Conservation (phyloP, 2,329 filamentous ascomycete species). For the Tolypocladium album region DNA sequence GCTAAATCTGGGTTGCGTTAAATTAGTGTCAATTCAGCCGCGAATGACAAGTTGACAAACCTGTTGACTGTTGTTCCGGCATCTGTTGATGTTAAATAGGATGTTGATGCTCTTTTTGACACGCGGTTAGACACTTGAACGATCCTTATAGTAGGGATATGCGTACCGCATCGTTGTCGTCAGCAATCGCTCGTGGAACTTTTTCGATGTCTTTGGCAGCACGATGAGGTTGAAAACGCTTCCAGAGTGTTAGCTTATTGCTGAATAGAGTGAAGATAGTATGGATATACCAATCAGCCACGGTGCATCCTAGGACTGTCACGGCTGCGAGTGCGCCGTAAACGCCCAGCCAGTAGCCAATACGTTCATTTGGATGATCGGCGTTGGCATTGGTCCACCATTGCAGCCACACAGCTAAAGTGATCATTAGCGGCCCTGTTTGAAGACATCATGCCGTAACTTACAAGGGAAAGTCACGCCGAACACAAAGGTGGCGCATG, state of each 20-base stretch:
- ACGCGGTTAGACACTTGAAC: constrained; percentile 2
- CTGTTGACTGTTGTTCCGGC: constrained; percentile 22
- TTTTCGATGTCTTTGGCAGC: constrained; percentile 15
- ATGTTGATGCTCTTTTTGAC: constrained; percentile 10
- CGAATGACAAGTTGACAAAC: background rate
- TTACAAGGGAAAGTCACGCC: constrained; percentile 11
- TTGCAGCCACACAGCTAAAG: constrained; percentile 12
- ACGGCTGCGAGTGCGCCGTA: constrained; percentile 8
- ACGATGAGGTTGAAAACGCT: constrained; percentile 11
- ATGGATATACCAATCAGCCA: constrained; percentile 6
- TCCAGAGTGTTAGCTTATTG: background rate
- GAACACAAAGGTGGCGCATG: constrained; percentile 9
- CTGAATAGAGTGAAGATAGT: background rate
- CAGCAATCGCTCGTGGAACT: constrained; percentile 12
- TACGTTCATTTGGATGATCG: constrained; percentile 5
- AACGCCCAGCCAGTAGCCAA: constrained; percentile 11
- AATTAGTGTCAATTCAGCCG: background rate
- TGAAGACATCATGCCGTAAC: background rate
- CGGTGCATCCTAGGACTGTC: constrained; percentile 6
- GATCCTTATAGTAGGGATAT: too few relatives aligned
- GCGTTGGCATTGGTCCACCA: constrained; percentile 13
- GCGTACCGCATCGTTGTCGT: constrained; percentile 17
- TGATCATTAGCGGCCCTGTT: background rate
- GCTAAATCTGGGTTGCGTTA: constrained; percentile 17
- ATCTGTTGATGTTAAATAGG: constrained; percentile 24